These are phyloP conservation scores for Mariannaea elegans DNA, from an alignment of 2,329 filamentous ascomycete genomes.

Conservation along the genomic window DNA sequence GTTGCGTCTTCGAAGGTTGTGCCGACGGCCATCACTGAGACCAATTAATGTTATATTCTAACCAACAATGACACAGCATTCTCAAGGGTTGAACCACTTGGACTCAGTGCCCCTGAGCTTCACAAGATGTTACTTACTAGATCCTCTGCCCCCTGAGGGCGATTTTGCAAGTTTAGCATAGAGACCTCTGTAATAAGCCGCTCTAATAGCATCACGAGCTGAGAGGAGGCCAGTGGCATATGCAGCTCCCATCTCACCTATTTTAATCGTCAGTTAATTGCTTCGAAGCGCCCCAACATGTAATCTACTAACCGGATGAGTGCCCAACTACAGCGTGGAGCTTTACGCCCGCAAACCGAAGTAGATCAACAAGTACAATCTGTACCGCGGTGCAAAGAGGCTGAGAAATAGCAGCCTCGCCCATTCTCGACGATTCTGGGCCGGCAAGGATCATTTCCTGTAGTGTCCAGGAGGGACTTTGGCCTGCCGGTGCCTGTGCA, in stretches of 20 bases:
- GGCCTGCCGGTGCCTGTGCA: constrained; percentile 23
- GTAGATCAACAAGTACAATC: constrained; percentile 40
- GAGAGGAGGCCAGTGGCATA: constrained; percentile 57
- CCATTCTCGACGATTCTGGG: background rate
- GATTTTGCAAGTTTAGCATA: constrained; percentile 8
- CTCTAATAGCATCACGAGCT: constrained; percentile 34
- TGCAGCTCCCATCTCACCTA: constrained; percentile 57
- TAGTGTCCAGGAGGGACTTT: constrained; percentile 37
- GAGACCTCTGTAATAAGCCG: constrained; percentile 29
- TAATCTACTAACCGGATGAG: constrained; percentile 48
- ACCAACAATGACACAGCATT: too few relatives aligned
- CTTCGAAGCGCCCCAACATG: background rate
- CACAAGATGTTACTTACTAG: background rate
- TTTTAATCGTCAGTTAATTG: background rate
- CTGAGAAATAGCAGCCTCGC: constrained; percentile 42
- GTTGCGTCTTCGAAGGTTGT: constrained; percentile 27
- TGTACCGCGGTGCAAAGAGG: constrained; percentile 44
- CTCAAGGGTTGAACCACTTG: too few relatives aligned
- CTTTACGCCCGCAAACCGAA: constrained; percentile 42
- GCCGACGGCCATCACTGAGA: constrained; percentile 37
- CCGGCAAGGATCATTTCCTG: constrained; percentile 7
- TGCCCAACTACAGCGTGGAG: constrained; percentile 55
- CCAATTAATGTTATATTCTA: background rate
- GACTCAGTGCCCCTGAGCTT: too few relatives aligned
- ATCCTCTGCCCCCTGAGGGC: background rate